phyloP scores from a whole-genome alignment of 306 rosid species.

The Trifolium repens region DNA sequence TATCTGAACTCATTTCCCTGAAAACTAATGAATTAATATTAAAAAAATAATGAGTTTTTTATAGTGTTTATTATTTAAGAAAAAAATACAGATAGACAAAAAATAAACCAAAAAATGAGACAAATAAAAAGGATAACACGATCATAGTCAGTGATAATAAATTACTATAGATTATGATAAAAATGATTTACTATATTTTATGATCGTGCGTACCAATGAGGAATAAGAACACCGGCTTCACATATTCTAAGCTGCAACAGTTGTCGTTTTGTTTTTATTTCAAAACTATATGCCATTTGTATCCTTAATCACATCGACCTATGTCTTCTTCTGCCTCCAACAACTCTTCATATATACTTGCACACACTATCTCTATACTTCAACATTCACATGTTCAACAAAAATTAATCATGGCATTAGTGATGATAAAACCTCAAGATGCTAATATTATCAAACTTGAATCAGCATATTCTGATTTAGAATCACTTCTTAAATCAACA shows the following conservation, averaged over 20 bases:
- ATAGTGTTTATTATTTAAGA: too few species aligned
- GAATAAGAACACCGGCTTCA: conserved; percentile 50
- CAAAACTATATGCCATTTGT: conserved; percentile 60
- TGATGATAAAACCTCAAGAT: conserved; percentile 60
- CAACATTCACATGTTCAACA: conserved; percentile 5
- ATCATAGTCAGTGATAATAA: neutral
- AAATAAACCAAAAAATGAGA: neutral
- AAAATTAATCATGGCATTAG: conserved; percentile 21
- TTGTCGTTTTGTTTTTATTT: conserved; percentile 48
- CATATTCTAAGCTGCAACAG: conserved; percentile 27
- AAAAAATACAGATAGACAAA: neutral
- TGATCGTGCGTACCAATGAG: conserved; percentile 26
- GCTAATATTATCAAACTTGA: conserved; percentile 49
- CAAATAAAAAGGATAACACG: neutral
- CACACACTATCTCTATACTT: neutral
- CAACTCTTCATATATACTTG: conserved; percentile 12
- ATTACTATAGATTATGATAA: neutral
- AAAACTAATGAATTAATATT: too few species aligned
- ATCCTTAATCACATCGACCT: conserved; percentile 62
- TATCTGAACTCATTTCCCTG: too few species aligned
- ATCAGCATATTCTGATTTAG: conserved; percentile 62
- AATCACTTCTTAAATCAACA: conserved; percentile 55
- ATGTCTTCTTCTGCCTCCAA: conserved; percentile 48
- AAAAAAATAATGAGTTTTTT: too few species aligned
- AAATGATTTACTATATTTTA: neutral